These are phyloP conservation scores for Arabis alpina DNA, from an alignment of 345 rosid genomes.

Conservation along the genomic window DNA sequence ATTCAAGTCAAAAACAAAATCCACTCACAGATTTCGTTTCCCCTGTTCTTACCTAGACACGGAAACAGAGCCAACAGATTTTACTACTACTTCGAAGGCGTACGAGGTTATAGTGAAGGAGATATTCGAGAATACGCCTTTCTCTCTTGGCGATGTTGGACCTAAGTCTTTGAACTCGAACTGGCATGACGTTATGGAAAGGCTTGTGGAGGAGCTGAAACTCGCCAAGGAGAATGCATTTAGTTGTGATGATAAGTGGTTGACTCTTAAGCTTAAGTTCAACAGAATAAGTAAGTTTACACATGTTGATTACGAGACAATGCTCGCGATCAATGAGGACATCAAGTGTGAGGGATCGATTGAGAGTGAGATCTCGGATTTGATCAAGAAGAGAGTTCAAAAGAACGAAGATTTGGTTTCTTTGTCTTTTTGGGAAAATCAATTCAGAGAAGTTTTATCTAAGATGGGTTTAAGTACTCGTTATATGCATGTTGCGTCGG, in stretches of 20 bases:
- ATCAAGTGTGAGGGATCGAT: background rate
- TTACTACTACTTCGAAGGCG: background rate
- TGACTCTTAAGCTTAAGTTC: conserved; percentile 14
- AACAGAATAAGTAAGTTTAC: background rate
- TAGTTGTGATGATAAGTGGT: conserved; percentile 26
- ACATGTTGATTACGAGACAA: conserved; percentile 9
- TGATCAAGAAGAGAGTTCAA: conserved; percentile 32
- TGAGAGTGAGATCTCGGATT: background rate
- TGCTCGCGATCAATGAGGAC: background rate
- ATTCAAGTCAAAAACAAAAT: rapidly evolving
- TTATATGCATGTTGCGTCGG: background rate
- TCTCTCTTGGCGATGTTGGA: too few species aligned
- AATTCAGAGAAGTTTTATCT: background rate
- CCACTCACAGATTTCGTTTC: conserved; percentile 25
- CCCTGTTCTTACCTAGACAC: conserved; percentile 32
- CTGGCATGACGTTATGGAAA: background rate
- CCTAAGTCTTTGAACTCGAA: too few species aligned
- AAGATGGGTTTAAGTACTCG: background rate
- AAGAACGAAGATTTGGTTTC: conserved; percentile 11
- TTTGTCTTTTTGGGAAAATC: conserved; percentile 13
- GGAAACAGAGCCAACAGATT: background rate
- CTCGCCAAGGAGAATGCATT: background rate
- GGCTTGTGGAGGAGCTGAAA: background rate
- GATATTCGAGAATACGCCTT: conserved; percentile 13
- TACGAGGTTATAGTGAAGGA: conserved; percentile 20